Evolutionary conservation across 176 grass and related monocot genomes (phyloP), one percentile per base, ranked within the genome.

Genomic region (Pontederia paniculata): DNA sequence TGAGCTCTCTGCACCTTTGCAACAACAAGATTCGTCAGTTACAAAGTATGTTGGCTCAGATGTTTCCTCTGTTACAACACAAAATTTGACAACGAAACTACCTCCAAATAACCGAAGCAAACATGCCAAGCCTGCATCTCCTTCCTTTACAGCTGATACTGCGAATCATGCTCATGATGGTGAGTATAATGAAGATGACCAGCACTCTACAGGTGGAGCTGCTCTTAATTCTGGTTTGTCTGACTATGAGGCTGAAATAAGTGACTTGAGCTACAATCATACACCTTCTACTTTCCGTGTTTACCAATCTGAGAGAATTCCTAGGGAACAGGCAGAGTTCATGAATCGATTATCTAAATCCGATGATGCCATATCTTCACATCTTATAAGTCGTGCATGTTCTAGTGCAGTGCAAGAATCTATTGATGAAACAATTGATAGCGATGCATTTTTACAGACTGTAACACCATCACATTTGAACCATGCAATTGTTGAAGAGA

Each of bases 261-360:
- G 57, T 19, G 83, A 93, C 43, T 70, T 82, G 44, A 51, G 67
- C 13, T 78, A 61, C 56, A 81, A 45, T 58, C 74, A 84, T 58
- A 67, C 66, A 9, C 71, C 72, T 66, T 68, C 89, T 17, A 54
- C 81, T 42, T 70, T 60, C 50, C 76, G 87, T 48, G 76, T 81
- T 55, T 98, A 88, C 69, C 80, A 88, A 65, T 98, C 94, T 67
- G 94, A 98, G 67, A 14, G 68, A 50, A 76, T 94, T 63, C 89
- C 80, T 43, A 88, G 84, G 67, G 71, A 94, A 53, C 88, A 94
- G 64, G 17, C 63, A 42, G 80, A 71, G 42, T 76, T 77, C 19
- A 59, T 84, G 14, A 81, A 84, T 42, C 77, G 88, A 25, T 72
- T 88, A 62, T 94, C 88, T 13, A 94, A 94, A 84, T 94, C 88